Conservation (phyloP, 2,329 filamentous ascomycete species). For the Neophaeococcomyces aloes region DNA sequence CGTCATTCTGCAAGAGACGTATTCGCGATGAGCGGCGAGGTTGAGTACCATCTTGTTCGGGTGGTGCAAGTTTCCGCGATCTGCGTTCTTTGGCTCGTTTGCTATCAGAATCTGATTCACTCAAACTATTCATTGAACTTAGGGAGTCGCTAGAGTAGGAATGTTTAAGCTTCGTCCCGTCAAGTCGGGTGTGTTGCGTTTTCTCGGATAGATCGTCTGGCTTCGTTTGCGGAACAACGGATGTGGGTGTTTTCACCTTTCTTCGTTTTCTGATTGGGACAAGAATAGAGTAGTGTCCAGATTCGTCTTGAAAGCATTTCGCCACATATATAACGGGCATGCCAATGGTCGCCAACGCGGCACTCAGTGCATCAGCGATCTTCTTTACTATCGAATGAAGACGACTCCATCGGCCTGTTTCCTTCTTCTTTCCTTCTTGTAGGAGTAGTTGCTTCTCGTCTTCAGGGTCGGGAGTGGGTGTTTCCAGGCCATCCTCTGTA, state of each 20-base stretch:
- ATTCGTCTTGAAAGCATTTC: conserved; percentile 70
- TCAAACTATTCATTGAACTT: conserved; percentile 9
- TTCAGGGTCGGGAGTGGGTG: conserved; percentile 33
- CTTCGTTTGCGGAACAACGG: neutral
- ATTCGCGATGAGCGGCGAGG: conserved; percentile 20
- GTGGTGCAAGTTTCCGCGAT: neutral
- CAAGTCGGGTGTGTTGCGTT: conserved; percentile 10
- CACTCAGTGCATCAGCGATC: conserved; percentile 60
- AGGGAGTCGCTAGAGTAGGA: conserved; percentile 21
- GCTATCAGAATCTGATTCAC: conserved; percentile 18
- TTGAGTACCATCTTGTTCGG: conserved; percentile 7
- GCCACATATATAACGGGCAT: conserved; percentile 74
- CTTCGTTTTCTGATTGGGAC: conserved; percentile 2
- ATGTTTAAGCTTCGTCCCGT: conserved; percentile 17
- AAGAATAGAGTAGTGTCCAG: conserved; percentile 41
- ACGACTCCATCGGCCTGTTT: conserved; percentile 15
- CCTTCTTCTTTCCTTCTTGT: conserved; percentile 30
- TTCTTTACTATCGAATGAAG: conserved; percentile 46
- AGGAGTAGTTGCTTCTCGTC: conserved; percentile 65
- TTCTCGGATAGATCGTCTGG: conserved; percentile 10
- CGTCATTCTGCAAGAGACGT: conserved; percentile 19
- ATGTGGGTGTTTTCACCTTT: neutral
- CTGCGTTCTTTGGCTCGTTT: conserved; percentile 8
- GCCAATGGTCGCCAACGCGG: conserved; percentile 66
- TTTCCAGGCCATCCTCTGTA: conserved; percentile 24